Evolutionary conservation across 768 basidiomycete species (phyloP).

Genomic region (Mycena alexandri): DNA sequence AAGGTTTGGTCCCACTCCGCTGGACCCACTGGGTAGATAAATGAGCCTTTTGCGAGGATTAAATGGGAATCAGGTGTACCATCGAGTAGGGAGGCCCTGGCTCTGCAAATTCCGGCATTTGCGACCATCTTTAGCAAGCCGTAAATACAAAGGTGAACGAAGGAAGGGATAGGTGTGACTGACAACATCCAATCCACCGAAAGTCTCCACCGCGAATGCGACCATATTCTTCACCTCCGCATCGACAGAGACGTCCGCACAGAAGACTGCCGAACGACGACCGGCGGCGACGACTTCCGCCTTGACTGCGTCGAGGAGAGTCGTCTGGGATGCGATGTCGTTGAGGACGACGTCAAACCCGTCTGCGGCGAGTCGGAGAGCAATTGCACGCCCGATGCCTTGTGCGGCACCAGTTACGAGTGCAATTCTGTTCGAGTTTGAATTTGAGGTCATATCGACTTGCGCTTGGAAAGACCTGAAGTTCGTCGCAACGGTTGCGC

Average conservation of each 20-base stretch:
- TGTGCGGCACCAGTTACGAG: conserved; percentile 47
- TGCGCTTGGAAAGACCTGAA: no score
- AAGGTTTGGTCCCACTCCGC: conserved; percentile 29
- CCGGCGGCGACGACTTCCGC: conserved; percentile 39
- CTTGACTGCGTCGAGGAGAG: conserved; percentile 35
- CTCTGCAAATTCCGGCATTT: conserved; percentile 26
- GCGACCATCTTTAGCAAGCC: conserved; percentile 21
- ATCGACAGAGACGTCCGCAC: conserved; percentile 43
- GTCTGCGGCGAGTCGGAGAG: conserved; percentile 44
- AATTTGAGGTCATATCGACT: no score
- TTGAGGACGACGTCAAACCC: conserved; percentile 46
- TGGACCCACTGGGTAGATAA: background rate
- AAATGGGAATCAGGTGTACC: background rate
- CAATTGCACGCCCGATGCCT: conserved; percentile 46
- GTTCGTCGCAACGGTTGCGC: no score
- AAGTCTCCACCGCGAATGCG: conserved; percentile 12
- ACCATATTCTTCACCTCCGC: conserved; percentile 41
- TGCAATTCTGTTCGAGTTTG: conserved; percentile 32
- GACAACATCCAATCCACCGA: conserved; percentile 42
- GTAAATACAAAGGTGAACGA: background rate
- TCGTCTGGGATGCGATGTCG: conserved; percentile 39
- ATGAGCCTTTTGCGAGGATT: background rate
- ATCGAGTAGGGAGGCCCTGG: conserved; percentile 18
- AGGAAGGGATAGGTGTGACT: background rate
- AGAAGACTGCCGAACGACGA: conserved; percentile 31